phyloP scores from a whole-genome alignment of 805 yeast species.

The Wickerhamiella occidentalis region DNA sequence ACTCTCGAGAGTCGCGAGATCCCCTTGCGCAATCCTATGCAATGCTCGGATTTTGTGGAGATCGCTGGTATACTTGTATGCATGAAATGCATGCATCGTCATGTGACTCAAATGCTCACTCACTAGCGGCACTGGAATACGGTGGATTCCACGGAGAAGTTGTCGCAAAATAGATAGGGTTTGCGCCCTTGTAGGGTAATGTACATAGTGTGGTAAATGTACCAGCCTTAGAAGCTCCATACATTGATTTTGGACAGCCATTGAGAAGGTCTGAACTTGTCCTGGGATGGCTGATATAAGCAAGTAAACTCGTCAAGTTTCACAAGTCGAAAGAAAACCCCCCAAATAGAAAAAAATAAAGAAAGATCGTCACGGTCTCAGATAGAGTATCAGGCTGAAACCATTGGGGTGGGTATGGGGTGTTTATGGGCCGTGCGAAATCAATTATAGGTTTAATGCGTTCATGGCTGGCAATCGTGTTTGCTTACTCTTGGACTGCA shows the following conservation, averaged over 20 bases:
- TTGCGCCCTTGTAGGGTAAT: background rate
- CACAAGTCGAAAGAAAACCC: no score
- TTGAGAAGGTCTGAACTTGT: background rate
- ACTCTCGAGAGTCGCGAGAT: slow-evolving; percentile 10
- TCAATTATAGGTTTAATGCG: no score
- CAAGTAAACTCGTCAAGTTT: no score
- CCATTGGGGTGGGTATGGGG: no score
- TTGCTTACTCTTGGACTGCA: no score
- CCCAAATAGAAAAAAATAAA: no score
- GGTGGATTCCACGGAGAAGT: background rate
- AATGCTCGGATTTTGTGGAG: slow-evolving; percentile 14
- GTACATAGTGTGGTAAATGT: slow-evolving; percentile 2
- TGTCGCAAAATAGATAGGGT: background rate
- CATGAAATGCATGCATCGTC: slow-evolving; percentile 13
- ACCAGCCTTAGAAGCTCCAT: background rate
- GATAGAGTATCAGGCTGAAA: no score
- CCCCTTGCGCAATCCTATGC: slow-evolving; percentile 12
- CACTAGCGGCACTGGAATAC: background rate
- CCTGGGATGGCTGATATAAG: background rate
- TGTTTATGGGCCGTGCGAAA: no score
- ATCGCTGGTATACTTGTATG: slow-evolving; percentile 19
- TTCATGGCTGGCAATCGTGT: no score
- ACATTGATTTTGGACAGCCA: background rate
- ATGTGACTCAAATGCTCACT: slow-evolving; percentile 8
- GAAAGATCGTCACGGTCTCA: no score